phyloP scores from a whole-genome alignment of 1,284 basidiomycete genomes.

The Rhodotorula sp. region DNA sequence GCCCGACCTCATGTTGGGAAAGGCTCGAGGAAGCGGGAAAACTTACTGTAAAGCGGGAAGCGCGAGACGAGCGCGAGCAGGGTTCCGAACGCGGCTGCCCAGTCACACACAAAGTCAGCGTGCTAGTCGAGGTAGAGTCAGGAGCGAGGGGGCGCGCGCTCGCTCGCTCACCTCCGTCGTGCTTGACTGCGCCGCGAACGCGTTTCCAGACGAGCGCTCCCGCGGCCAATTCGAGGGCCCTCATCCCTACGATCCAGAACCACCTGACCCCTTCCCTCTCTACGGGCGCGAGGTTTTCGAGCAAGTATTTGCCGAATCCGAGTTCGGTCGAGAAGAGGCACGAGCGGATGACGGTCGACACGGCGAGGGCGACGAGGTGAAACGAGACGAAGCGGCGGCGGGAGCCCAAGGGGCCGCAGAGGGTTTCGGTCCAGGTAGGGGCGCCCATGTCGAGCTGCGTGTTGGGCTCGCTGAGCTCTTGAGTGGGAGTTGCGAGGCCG shows the following conservation, averaged over 20 bases:
- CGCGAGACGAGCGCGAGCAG: constrained; percentile 31
- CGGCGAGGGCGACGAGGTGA: constrained; percentile 7
- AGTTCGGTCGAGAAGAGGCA: constrained; percentile 15
- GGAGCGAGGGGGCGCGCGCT: no score
- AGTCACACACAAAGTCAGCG: not conserved
- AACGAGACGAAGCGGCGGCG: constrained; percentile 12
- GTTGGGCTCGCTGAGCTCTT: not conserved
- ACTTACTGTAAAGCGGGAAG: constrained; percentile 25
- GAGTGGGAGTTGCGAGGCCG: not conserved
- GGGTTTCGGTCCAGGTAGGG: constrained; percentile 9
- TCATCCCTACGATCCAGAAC: constrained; percentile 32
- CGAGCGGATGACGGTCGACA: constrained; percentile 14
- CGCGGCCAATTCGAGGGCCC: constrained; percentile 30
- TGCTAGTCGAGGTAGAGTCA: not conserved
- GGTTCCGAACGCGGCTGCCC: constrained; percentile 29
- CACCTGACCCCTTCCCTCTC: constrained; percentile 40
- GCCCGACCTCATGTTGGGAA: not conserved
- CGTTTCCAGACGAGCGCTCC: constrained; percentile 33
- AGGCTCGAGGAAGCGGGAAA: not conserved
- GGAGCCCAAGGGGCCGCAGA: not conserved
- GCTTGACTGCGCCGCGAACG: constrained; percentile 16
- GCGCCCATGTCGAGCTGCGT: not conserved
- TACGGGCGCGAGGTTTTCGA: constrained; percentile 40
- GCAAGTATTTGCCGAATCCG: constrained; percentile 24
- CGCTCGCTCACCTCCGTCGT: constrained; percentile 37